Evolutionary conservation across 768 basidiomycete genomes (phyloP), one percentile per base, ranked within the genome.

Genomic region (Gloeopeniophorella convolvens): DNA sequence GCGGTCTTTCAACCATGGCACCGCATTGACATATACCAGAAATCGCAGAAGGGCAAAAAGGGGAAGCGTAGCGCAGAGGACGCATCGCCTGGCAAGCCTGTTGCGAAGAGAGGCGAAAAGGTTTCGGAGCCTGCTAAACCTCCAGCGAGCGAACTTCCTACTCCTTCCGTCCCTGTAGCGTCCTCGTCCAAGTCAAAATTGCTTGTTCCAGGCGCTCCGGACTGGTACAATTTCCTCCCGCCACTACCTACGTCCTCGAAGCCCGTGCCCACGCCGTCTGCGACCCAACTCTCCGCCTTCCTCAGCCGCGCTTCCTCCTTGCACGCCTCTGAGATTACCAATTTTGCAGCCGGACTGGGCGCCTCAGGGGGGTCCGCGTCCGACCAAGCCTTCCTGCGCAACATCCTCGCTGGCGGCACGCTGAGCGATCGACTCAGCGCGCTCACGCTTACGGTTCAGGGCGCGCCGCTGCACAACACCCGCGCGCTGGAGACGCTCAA

Each of bases 341-440:
- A 77, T 36, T 66, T 75, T 3, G 72, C 76, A 1, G 72, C 79
- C 1, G 73, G 71, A 2, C 73, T 55, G 23, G 59, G 78, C n/a
- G 66, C 69, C 30, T 61, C 68, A 16, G 56, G 63, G 37, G 65
- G 68, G 1, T 66, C 65, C n/a, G 71, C 81, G 4, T 83, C 92
- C 4, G 93, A 95, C 65, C 75, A 77, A 12, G 73, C 71, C 5
- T 98, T 98, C 69, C 74, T 98, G 37, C 74, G 82, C 43, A 88
- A 88, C 60, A 85, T 98, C 49, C 80, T 96, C 21, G 74, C 80
- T 32, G 83, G 83, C 21, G 95, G 95, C 49, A 98, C 95, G 3
- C 79, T 94, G 13, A 90, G 89, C 13, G 95, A 97, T 63, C 77
- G 90, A 46, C 79, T 98, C 1, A 89, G 89, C 55, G 94, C 95